Evolutionary conservation across 805 yeast genomes (phyloP).

Genomic region (Candida stauntonica): DNA sequence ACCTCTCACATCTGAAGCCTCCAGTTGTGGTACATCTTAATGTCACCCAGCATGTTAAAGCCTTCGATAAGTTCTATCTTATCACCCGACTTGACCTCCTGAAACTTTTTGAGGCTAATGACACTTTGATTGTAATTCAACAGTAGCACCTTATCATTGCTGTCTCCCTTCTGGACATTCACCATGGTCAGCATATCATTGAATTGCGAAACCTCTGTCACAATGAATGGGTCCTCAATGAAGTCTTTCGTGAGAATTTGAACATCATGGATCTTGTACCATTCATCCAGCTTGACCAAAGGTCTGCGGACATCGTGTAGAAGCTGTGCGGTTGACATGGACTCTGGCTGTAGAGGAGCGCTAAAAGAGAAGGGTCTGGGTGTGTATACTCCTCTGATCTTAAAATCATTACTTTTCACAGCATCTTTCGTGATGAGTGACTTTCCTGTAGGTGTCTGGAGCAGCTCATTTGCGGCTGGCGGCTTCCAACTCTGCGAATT

Average conservation of each 20-base stretch:
- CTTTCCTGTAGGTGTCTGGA: too few species aligned
- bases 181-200: slow-evolving; percentile 16
- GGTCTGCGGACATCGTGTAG: slow-evolving; percentile 11
- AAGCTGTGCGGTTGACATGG: background rate
- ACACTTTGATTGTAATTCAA: slow-evolving; percentile 18
- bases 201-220: slow-evolving; percentile 6
- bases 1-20: slow-evolving; percentile 6
- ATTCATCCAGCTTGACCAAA: slow-evolving; percentile 17
- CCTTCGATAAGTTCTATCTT: slow-evolving; percentile 9
- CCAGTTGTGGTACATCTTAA: slow-evolving; percentile 22
- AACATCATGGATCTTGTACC: slow-evolving; percentile 21
- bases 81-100: slow-evolving; percentile 16
- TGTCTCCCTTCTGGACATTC: slow-evolving; percentile 4
- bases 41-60: slow-evolving; percentile 2
- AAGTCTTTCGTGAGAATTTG: slow-evolving; percentile 5
- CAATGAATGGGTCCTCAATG: slow-evolving; percentile 1
- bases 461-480: too few species aligned
- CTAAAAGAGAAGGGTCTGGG: too few species aligned
- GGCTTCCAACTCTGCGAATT: too few species aligned
- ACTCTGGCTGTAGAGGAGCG: background rate
- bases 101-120: slow-evolving; percentile 6
- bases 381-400: too few species aligned
- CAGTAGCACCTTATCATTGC: slow-evolving; percentile 10
- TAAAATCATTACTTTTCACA: too few species aligned
- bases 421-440: too few species aligned